phyloP scores from a whole-genome alignment of 345 rosid genomes.

The Clarkia xantiana region DNA sequence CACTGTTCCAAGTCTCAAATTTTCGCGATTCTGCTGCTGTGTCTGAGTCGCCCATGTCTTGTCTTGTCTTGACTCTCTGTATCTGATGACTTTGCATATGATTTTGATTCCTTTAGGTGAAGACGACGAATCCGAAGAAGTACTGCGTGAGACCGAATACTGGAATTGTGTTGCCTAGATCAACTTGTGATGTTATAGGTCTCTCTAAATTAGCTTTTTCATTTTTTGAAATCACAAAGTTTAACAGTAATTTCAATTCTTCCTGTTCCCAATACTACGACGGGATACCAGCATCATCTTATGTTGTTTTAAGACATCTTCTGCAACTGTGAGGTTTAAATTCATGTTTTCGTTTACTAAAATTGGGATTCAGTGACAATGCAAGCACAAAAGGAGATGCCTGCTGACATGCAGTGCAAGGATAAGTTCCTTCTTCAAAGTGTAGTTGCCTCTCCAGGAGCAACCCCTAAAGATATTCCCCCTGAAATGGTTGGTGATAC shows the following conservation, averaged over 20 bases:
- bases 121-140: constrained; percentile 88
- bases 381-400: constrained; percentile 86
- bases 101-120: constrained; percentile 33
- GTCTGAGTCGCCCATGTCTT: not conserved
- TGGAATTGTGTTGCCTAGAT: constrained; percentile 64
- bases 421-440: constrained; percentile 78
- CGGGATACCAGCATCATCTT: too few species aligned
- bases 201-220: constrained; percentile 1
- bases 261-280: too few species aligned
- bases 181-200: constrained; percentile 69
- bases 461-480: constrained; percentile 44
- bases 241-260: too few species aligned
- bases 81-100: too few species aligned
- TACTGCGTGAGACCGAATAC: constrained; percentile 75
- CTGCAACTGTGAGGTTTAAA: too few species aligned
- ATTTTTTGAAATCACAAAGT: too few species aligned
- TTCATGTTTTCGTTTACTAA: not conserved
- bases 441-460: constrained; percentile 42
- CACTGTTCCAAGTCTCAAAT: too few species aligned
- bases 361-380: constrained; percentile 44
- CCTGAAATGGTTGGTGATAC: constrained; percentile 47
- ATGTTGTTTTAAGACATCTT: too few species aligned
- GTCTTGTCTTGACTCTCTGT: too few species aligned
- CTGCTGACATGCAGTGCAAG: constrained; percentile 74
- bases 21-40: too few species aligned